Percentiles rank a stretch among this genome's conserved stretches.
Conservation (phyloP, 805 yeast species). For the Candida vaughaniae region DNA sequence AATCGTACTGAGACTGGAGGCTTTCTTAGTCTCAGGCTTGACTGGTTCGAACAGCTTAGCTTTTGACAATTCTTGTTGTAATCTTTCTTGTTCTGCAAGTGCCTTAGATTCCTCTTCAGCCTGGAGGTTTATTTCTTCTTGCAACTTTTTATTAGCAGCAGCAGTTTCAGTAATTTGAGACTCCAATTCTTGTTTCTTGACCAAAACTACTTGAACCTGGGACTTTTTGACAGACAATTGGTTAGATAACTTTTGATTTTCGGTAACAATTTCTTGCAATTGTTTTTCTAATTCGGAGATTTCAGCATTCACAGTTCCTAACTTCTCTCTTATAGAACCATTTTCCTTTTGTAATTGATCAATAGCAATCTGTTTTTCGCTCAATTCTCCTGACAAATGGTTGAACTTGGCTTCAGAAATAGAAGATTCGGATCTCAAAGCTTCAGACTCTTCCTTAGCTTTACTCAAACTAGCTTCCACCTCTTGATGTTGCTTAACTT, state of each 20-base stretch:
- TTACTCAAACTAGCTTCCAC: constrained; percentile 62
- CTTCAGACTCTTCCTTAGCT: constrained; percentile 65
- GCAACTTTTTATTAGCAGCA: constrained; percentile 20
- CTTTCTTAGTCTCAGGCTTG: constrained; percentile 4
- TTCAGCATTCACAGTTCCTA: constrained; percentile 67
- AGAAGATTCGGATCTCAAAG: constrained; percentile 67
- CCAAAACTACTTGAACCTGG: constrained; percentile 66
- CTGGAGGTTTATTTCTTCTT: constrained; percentile 20
- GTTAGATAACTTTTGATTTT: constrained; percentile 61
- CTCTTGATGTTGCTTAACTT: constrained; percentile 70
- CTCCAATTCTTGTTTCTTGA: constrained; percentile 41
- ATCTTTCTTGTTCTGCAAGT: constrained; percentile 16
- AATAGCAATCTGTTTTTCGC: constrained; percentile 55
- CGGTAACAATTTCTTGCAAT: constrained; percentile 50
- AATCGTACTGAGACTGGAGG: constrained; percentile 6
- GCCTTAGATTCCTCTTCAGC: constrained; percentile 16
- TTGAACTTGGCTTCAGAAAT: constrained; percentile 77
- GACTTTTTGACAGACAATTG: constrained; percentile 63
- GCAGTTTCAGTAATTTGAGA: constrained; percentile 26
- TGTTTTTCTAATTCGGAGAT: constrained; percentile 57
- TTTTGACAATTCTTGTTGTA: constrained; percentile 9
- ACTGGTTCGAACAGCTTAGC: constrained; percentile 18
- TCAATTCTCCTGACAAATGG: constrained; percentile 63
- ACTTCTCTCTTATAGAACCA: constrained; percentile 61
- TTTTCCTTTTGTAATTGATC: constrained; percentile 72